Evolutionary conservation across 1,139 yeast genomes (phyloP).

Genomic region (Groenewaldozyma auringiensis): DNA sequence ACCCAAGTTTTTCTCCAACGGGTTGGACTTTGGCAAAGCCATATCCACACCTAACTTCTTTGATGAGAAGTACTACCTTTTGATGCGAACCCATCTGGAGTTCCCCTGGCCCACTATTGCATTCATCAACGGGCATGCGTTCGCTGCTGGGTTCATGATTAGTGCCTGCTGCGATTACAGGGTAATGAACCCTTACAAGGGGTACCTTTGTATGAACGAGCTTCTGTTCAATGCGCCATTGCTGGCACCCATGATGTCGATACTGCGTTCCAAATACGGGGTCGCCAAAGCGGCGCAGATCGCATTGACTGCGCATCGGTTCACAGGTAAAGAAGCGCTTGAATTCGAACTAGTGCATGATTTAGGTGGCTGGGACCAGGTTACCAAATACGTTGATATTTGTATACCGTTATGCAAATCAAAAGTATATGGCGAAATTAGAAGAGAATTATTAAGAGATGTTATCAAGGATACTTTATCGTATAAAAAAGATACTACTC

Average conservation of each 20-base stretch:
- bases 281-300: slow-evolving; percentile 24
- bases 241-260: slow-evolving; percentile 30
- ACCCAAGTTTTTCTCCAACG: slow-evolving; percentile 34
- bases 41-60: slow-evolving; percentile 29
- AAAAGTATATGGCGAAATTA: slow-evolving; percentile 27
- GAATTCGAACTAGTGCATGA: slow-evolving; percentile 27
- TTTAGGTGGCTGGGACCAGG: slow-evolving; percentile 29
- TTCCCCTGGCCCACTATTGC: slow-evolving; percentile 37
- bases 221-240: slow-evolving; percentile 34
- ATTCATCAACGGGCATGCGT: slow-evolving; percentile 34
- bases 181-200: slow-evolving; percentile 33
- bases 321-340: slow-evolving; percentile 29
- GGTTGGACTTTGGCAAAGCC: slow-evolving; percentile 34
- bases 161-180: slow-evolving; percentile 34
- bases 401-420: slow-evolving; percentile 21
- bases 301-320: slow-evolving; percentile 30
- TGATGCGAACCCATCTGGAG: slow-evolving; percentile 28
- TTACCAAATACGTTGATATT: slow-evolving; percentile 23
- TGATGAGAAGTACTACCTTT: slow-evolving; percentile 26
- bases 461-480: slow-evolving; percentile 21
- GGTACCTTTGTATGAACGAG: slow-evolving; percentile 35
- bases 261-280: slow-evolving; percentile 30
- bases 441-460: slow-evolving; percentile 26
- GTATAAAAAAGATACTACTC: slow-evolving; percentile 13
- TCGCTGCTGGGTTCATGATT: slow-evolving; percentile 36